These are phyloP conservation scores for Phytophthora pini DNA, from an alignment of 352 stramenopile genomes.

Conservation along the genomic window DNA sequence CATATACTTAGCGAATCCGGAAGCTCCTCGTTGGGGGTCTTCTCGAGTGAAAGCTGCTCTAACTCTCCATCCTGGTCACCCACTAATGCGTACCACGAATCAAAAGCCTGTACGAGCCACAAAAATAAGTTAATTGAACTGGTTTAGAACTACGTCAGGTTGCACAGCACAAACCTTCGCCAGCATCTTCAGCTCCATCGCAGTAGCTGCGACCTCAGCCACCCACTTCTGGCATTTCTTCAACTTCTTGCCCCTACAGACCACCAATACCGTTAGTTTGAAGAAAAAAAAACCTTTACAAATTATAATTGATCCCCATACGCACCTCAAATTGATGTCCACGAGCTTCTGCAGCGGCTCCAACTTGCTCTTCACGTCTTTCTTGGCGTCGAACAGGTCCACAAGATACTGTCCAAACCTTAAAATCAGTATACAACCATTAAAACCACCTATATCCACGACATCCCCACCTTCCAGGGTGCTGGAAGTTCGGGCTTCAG, in stretches of 20 bases:
- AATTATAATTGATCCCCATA: neutral
- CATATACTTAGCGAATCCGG: constrained; percentile 66
- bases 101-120: constrained; percentile 56
- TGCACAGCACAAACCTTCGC: constrained; percentile 33
- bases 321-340: constrained; percentile 67
- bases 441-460: neutral
- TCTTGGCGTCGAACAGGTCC: constrained; percentile 68
- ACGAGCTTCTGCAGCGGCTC: constrained; percentile 78
- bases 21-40: constrained; percentile 73
- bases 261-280: neutral
- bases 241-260: constrained; percentile 67
- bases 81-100: constrained; percentile 81
- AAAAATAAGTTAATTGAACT: neutral
- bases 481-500: constrained; percentile 78
- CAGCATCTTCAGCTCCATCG: constrained; percentile 59
- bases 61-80: constrained; percentile 28
- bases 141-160: neutral
- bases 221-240: constrained; percentile 87
- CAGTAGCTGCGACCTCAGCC: constrained; percentile 62
- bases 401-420: constrained; percentile 63
- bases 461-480: constrained; percentile 76
- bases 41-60: constrained; percentile 48
- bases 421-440: constrained; percentile 6
- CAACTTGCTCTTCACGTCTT: constrained; percentile 66
- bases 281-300: too few species aligned